A percentile compares a stretch with the other conserved stretches of the same genome.
phyloP scores from a whole-genome alignment of 2,329 filamentous ascomycete genomes.

The Trichoderma semiorbis region DNA sequence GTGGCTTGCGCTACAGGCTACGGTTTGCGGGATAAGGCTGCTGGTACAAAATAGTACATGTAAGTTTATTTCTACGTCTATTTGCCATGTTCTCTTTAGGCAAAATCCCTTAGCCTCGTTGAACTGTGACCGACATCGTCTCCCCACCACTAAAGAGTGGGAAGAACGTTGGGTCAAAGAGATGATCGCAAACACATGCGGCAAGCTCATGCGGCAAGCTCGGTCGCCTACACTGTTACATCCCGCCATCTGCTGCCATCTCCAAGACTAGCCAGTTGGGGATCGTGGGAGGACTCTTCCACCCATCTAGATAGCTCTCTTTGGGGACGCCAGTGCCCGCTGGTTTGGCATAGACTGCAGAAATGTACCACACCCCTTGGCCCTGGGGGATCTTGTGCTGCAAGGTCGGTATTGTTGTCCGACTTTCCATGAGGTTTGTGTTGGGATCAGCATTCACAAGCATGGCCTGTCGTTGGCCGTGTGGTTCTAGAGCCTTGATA shows the following conservation, averaged over 20 bases:
- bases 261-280: conserved; percentile 58
- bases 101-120: not conserved
- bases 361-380: conserved; percentile 62
- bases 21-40: not conserved
- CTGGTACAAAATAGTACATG: not conserved
- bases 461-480: conserved; percentile 49
- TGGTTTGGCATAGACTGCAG: conserved; percentile 58
- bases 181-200: not conserved
- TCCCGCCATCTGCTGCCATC: conserved; percentile 34
- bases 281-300: conserved; percentile 55
- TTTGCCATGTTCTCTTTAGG: not conserved
- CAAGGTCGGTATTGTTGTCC: conserved; percentile 69
- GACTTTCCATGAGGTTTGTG: conserved; percentile 69
- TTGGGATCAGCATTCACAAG: conserved; percentile 75
- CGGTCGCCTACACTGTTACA: conserved; percentile 1
- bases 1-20: not conserved
- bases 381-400: conserved; percentile 58
- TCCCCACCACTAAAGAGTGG: not conserved
- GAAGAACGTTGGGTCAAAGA: not conserved
- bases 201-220: conserved; percentile 1
- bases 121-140: not conserved
- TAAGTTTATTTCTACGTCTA: not conserved
- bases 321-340: conserved; percentile 44
- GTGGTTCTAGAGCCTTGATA: conserved; percentile 54
- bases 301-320: conserved; percentile 55